Conservation (phyloP, 1,139 yeast genomes). For the Zygoascus sp. region DNA sequence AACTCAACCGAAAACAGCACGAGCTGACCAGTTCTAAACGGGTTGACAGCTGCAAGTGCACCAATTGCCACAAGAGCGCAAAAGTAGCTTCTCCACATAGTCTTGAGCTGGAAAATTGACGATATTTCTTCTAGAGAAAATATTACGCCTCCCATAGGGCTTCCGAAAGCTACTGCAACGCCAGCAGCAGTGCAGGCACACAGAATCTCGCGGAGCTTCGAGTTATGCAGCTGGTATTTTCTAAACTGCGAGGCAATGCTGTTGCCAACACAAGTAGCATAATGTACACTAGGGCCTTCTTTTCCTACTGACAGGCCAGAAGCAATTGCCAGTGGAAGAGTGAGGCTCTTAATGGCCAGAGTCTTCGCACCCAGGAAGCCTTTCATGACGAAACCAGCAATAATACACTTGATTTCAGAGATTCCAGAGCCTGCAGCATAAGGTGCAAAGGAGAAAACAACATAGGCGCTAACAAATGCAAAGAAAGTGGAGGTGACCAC, state of each 20-base stretch:
- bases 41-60: slow-evolving; percentile 66
- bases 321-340: slow-evolving; percentile 81
- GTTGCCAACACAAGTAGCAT: slow-evolving; percentile 78
- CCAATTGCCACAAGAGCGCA: slow-evolving; percentile 87
- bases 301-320: slow-evolving; percentile 79
- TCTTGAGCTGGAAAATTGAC: slow-evolving; percentile 63
- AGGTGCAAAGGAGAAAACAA: slow-evolving; percentile 74
- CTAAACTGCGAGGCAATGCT: slow-evolving; percentile 54
- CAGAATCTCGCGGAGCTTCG: slow-evolving; percentile 50
- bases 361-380: slow-evolving; percentile 77
- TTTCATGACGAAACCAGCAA: slow-evolving; percentile 79
- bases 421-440: slow-evolving; percentile 97
- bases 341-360: slow-evolving; percentile 66
- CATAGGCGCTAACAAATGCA: slow-evolving; percentile 58
- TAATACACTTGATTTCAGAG: slow-evolving; percentile 92
- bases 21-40: slow-evolving; percentile 90
- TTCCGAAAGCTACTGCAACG: slow-evolving; percentile 87
- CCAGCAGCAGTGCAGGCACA: slow-evolving; percentile 93
- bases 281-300: slow-evolving; percentile 84
- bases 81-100: slow-evolving; percentile 88
- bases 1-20: slow-evolving; percentile 87
- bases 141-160: slow-evolving; percentile 92
- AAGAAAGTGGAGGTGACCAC: slow-evolving; percentile 56
- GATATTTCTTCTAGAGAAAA: slow-evolving; percentile 82
- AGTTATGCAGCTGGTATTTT: slow-evolving; percentile 39